phyloP scores from a whole-genome alignment of 352 stramenopile species.

The Phytophthora ramorum region DNA sequence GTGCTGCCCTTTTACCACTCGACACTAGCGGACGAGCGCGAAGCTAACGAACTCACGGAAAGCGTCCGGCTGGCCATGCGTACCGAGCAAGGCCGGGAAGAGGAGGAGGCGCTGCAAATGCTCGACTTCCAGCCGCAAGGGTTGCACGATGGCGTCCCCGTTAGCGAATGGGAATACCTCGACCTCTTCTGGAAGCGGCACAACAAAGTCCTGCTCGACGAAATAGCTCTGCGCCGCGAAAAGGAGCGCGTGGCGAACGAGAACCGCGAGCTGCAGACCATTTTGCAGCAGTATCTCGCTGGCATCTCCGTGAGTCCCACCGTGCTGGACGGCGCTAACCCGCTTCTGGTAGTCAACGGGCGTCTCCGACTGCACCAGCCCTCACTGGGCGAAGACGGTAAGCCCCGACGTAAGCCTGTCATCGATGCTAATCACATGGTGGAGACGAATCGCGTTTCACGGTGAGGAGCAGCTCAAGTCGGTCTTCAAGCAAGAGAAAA shows the following conservation, averaged over 20 bases:
- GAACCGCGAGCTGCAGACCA: conserved; percentile 91
- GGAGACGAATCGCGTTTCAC: conserved; percentile 66
- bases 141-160: conserved; percentile 50
- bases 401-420: conserved; percentile 56
- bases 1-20: conserved; percentile 88
- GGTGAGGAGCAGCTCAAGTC: conserved; percentile 24
- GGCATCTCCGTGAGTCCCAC: conserved; percentile 93
- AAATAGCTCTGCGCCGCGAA: conserved; percentile 90
- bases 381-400: conserved; percentile 26
- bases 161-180: conserved; percentile 86
- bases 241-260: conserved; percentile 86
- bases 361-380: conserved; percentile 66
- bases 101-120: conserved; percentile 51
- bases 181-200: conserved; percentile 95
- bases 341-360: conserved; percentile 94
- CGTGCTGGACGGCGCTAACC: conserved; percentile 92
- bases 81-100: conserved; percentile 29
- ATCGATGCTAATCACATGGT: conserved; percentile 89
- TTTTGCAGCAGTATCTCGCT: conserved; percentile 94
- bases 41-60: conserved; percentile 70
- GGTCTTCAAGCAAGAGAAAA: background rate
- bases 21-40: conserved; percentile 62
- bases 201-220: conserved; percentile 95
- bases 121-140: conserved; percentile 67
- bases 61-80: conserved; percentile 60